Conservation (phyloP, 306 rosid species). For the Alnus glutinosa region DNA sequence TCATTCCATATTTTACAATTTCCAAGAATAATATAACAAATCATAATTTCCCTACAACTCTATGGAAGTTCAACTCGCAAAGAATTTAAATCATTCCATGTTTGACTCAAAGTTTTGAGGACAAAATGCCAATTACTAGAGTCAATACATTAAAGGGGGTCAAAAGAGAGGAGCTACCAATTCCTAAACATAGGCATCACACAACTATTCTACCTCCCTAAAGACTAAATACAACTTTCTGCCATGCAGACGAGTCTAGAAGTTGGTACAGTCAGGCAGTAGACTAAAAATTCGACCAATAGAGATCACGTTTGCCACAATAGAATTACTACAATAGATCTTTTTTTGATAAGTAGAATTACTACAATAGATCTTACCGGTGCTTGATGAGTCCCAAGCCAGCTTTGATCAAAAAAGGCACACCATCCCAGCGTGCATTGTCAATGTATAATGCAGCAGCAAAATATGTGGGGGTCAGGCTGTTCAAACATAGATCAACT, state of each 20-base stretch:
- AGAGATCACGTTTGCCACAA: neutral
- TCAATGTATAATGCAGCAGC: conserved; percentile 80
- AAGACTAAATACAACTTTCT: neutral
- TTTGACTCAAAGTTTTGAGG: neutral
- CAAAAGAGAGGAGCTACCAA: neutral
- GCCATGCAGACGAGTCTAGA: neutral
- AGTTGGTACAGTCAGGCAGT: neutral
- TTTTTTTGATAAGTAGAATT: too few relatives aligned
- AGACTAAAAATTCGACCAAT: neutral
- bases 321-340: conserved; percentile 14
- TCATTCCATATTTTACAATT: neutral
- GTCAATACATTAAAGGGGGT: neutral
- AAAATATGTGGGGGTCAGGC: conserved; percentile 80
- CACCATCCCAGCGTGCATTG: conserved; percentile 98
- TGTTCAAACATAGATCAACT: conserved; percentile 48
- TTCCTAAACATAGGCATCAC: neutral
- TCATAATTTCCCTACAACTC: neutral
- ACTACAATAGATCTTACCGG: conserved; percentile 51
- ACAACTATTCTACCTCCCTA: neutral
- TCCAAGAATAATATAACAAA: neutral
- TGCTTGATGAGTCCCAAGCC: conserved; percentile 91
- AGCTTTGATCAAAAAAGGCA: conserved; percentile 83
- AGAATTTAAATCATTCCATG: neutral
- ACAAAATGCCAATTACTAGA: neutral
- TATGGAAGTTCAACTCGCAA: neutral